Conservation (phyloP, 148 eudicot genomes). For the Hydrangea macrophylla region DNA sequence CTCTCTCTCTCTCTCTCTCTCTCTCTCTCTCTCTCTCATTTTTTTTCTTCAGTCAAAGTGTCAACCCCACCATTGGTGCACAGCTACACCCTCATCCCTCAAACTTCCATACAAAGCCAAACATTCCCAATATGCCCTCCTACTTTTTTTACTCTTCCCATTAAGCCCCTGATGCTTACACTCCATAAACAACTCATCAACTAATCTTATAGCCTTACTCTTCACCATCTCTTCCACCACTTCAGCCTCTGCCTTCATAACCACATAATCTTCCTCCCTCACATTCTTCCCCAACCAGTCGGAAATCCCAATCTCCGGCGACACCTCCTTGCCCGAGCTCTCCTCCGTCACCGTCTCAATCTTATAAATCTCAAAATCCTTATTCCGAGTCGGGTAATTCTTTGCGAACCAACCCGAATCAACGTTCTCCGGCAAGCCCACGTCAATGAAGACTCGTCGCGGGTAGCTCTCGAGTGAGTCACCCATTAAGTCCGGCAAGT, state of each 20-base stretch:
- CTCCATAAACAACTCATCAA: conserved; percentile 62
- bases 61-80: conserved; percentile 87
- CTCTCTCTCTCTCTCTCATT: background rate
- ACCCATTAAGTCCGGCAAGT: conserved; percentile 53
- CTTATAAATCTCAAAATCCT: conserved; percentile 53
- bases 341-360: conserved; percentile 47
- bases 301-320: conserved; percentile 19
- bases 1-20: background rate
- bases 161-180: conserved; percentile 39
- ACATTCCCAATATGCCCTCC: conserved; percentile 84
- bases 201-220: conserved; percentile 40
- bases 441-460: conserved; percentile 62
- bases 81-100: conserved; percentile 76
- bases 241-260: conserved; percentile 34
- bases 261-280: conserved; percentile 26
- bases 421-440: conserved; percentile 26
- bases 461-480: conserved; percentile 64
- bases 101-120: conserved; percentile 80
- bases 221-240: conserved; percentile 51
- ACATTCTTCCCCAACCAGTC: conserved; percentile 32
- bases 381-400: conserved; percentile 61
- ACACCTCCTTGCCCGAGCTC: background rate
- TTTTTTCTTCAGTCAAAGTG: background rate
- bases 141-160: conserved; percentile 40
- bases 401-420: conserved; percentile 59